Percentiles rank a stretch among this genome's conserved stretches.
These are phyloP conservation scores for Pichia gijzeniarum DNA, from an alignment of 805 yeast species.

Conservation along the genomic window DNA sequence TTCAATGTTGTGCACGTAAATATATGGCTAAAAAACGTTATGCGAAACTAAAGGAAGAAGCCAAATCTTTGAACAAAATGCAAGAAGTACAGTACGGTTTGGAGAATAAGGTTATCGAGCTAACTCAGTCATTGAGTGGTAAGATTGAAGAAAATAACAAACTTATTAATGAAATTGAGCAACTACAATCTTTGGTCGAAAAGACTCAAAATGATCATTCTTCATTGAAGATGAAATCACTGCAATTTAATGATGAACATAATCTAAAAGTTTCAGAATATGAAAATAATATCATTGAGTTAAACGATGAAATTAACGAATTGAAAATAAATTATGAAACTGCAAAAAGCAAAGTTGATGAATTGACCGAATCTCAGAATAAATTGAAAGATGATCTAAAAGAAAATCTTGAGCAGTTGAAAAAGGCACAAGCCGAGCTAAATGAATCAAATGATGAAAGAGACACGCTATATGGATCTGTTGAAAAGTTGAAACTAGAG, in stretches of 20 bases:
- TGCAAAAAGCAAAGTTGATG: constrained; percentile 54
- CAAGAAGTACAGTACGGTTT: constrained; percentile 88
- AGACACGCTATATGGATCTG: constrained; percentile 57
- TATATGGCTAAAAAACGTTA: constrained; percentile 64
- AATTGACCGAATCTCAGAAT: constrained; percentile 53
- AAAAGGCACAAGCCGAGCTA: constrained; percentile 51
- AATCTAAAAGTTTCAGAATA: constrained; percentile 43
- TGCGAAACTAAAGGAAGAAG: constrained; percentile 66
- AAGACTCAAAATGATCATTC: constrained; percentile 50
- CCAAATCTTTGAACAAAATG: constrained; percentile 83
- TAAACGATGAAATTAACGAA: constrained; percentile 49
- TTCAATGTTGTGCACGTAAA: constrained; percentile 77
- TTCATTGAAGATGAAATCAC: constrained; percentile 47
- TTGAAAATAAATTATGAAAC: constrained; percentile 51
- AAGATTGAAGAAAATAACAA: constrained; percentile 79
- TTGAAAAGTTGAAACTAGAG: constrained; percentile 45
- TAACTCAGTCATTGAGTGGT: constrained; percentile 75
- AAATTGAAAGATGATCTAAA: constrained; percentile 59
- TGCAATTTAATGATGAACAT: constrained; percentile 43
- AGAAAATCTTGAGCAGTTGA: constrained; percentile 54
- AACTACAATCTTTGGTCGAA: constrained; percentile 44
- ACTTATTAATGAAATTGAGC: constrained; percentile 55
- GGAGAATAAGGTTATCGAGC: constrained; percentile 95
- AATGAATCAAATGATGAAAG: constrained; percentile 57
- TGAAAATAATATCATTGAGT: constrained; percentile 37